Conservation (phyloP, 768 basidiomycete genomes). For the Mrakia frigida region DNA sequence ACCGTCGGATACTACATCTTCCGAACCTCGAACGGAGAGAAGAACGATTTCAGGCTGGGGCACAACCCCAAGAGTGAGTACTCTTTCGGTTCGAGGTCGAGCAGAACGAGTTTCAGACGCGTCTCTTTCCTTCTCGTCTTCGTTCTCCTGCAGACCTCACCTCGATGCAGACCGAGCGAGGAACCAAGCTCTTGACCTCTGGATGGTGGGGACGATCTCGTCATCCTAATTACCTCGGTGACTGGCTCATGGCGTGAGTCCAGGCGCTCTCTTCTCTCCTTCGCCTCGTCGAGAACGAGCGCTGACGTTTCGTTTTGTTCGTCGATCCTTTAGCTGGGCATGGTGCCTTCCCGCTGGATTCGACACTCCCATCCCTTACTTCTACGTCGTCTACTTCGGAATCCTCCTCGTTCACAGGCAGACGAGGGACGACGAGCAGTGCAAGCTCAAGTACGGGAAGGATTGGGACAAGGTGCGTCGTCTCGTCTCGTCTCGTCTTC, state of each 20-base stretch:
- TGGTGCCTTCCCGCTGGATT: conserved; percentile 94
- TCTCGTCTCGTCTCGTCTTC: too few relatives aligned
- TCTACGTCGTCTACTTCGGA: conserved; percentile 83
- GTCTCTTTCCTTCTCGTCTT: background rate
- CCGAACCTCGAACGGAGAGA: conserved; percentile 79
- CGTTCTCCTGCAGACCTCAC: conserved; percentile 55
- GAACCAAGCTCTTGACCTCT: conserved; percentile 83
- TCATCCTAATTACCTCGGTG: conserved; percentile 56
- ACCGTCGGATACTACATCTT: conserved; percentile 84
- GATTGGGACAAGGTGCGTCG: conserved; percentile 71
- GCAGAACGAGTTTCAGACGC: background rate
- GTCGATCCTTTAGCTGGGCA: conserved; percentile 53
- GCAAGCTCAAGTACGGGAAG: conserved; percentile 87
- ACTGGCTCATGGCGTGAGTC: conserved; percentile 46
- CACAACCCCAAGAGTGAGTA: conserved; percentile 81
- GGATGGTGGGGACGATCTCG: conserved; percentile 97
- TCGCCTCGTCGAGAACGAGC: conserved; percentile 50
- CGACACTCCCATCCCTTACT: conserved; percentile 89
- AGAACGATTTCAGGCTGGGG: conserved; percentile 91
- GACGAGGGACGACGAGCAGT: conserved; percentile 82
- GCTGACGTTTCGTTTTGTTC: background rate
- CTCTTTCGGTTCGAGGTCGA: background rate
- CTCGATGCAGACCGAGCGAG: conserved; percentile 73
- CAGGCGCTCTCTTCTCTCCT: background rate
- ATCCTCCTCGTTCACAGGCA: conserved; percentile 88